Evolutionary conservation across 305 asterid species (phyloP).

Genomic region (Rubia peregrina): DNA sequence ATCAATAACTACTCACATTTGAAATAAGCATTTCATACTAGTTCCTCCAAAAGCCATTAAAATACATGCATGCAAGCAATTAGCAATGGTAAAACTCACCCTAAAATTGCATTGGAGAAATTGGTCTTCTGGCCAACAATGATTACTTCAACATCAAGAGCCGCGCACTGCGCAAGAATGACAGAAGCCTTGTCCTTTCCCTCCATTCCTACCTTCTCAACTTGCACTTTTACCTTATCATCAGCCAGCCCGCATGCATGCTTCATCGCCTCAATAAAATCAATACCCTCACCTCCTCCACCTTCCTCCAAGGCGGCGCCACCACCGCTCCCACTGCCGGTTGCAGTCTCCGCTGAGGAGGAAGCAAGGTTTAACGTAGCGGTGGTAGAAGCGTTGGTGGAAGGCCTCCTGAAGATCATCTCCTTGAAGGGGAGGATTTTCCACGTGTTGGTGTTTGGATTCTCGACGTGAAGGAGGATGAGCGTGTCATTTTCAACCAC

Average conservation of each 20-base stretch:
- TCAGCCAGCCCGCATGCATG: conserved; percentile 37
- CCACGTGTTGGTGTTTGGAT: conserved; percentile 38
- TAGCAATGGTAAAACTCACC: conserved; percentile 31
- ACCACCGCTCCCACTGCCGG: background rate
- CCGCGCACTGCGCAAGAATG: conserved; percentile 37
- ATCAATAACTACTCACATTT: no score
- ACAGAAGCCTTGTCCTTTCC: conserved; percentile 59
- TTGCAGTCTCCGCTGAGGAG: background rate
- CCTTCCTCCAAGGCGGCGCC: conserved; percentile 17
- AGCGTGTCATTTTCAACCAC: conserved; percentile 44
- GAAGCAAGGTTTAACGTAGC: conserved; percentile 1
- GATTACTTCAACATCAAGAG: conserved; percentile 44
- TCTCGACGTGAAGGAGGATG: conserved; percentile 45
- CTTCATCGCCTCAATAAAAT: conserved; percentile 50
- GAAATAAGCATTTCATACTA: background rate
- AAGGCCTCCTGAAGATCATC: conserved; percentile 34
- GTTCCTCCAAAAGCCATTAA: background rate
- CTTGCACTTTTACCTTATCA: conserved; percentile 38
- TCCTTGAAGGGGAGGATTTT: conserved; percentile 42
- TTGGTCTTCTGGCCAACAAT: conserved; percentile 53
- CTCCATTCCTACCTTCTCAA: conserved; percentile 38
- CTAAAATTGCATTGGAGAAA: conserved; percentile 50
- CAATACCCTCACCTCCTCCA: conserved; percentile 22
- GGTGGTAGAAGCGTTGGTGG: conserved; percentile 3
- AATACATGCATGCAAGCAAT: background rate